Evolutionary conservation across 2,329 filamentous ascomycete species (phyloP).

Genomic region (Penicillium sp.): DNA sequence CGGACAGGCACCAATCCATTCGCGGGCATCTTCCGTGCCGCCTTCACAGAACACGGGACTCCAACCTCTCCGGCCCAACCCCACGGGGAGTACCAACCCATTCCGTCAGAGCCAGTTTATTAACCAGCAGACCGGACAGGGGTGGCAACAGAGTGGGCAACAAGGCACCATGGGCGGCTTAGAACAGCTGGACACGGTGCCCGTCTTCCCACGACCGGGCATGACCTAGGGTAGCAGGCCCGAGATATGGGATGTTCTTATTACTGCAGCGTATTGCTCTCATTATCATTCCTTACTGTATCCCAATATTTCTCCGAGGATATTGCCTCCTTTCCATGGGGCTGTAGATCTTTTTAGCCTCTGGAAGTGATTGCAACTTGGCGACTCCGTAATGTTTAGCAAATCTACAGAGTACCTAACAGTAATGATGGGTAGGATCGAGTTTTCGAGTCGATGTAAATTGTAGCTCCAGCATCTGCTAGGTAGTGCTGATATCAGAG

Average conservation of each 20-base stretch:
- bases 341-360: neutral
- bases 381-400: neutral
- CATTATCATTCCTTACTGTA: slow-evolving; percentile 16
- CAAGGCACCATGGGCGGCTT: slow-evolving; percentile 70
- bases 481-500: slow-evolving; percentile 2
- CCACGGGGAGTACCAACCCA: slow-evolving; percentile 87
- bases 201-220: slow-evolving; percentile 78
- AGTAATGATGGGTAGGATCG: neutral
- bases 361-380: neutral
- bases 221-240: slow-evolving; percentile 28
- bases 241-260: neutral
- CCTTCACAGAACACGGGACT: slow-evolving; percentile 32
- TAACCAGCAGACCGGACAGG: slow-evolving; percentile 79
- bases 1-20: slow-evolving; percentile 70
- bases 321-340: neutral
- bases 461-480: neutral
- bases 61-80: slow-evolving; percentile 60
- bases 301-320: slow-evolving; percentile 3
- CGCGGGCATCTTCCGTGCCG: slow-evolving; percentile 48
- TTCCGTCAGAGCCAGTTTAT: slow-evolving; percentile 89
- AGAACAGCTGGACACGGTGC: slow-evolving; percentile 71
- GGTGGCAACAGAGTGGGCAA: slow-evolving; percentile 72
- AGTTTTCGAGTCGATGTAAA: neutral
- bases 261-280: slow-evolving; percentile 4
- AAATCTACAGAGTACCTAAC: too few species aligned